Evolutionary conservation across 1,139 yeast genomes (phyloP), one percentile per base, ranked within the genome.

Genomic region (Nakaseomyces nivariensis): DNA sequence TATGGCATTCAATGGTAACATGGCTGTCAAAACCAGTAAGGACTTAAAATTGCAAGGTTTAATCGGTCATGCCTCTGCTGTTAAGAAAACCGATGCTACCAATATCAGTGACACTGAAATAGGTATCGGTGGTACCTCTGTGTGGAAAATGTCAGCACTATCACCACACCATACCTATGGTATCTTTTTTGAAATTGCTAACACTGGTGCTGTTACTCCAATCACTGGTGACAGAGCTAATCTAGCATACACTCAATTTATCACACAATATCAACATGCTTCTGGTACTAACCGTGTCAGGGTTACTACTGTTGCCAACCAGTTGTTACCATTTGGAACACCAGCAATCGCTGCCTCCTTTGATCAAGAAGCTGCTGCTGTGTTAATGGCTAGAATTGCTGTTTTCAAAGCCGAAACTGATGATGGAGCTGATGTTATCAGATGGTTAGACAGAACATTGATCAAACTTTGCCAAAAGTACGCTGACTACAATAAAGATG

Each of bases 301-400:
- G 62, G 98, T 92, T 45, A 92, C 98, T 31, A 92, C 98, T 1
- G 76, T 87, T 36, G 81, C 83, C 42, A 82, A 88, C 59, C 77
- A 79, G 58, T 72, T 83, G 62, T 78, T 74, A 31, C 73, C 74
- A 54, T 60, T 68, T 38, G 82, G 80, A 49, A 75, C 73, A 50
- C 77, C 77, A 32, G 71, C 70, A 40, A 73, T 77, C 54, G 75
- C 80, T 9, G 72, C 72, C 32, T 75, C 94, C n/a, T 92, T 92
- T 68, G 99, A 92, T 70, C 98, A 94, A 72, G 98, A 92, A 69
- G 97, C 97, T 22, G 97, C 98, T 11, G 96, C 97, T 8, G 97
- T 90, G 1, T 75, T 92, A 56, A 87, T 92, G 90, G 85, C 97
- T 1, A 78, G 98, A 67, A 82, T 92, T 52, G 95, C 97, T 5